Evolutionary conservation across 306 rosid genomes (phyloP), one percentile per base, ranked within the genome.

Genomic region (Pterocarpus santalinus): DNA sequence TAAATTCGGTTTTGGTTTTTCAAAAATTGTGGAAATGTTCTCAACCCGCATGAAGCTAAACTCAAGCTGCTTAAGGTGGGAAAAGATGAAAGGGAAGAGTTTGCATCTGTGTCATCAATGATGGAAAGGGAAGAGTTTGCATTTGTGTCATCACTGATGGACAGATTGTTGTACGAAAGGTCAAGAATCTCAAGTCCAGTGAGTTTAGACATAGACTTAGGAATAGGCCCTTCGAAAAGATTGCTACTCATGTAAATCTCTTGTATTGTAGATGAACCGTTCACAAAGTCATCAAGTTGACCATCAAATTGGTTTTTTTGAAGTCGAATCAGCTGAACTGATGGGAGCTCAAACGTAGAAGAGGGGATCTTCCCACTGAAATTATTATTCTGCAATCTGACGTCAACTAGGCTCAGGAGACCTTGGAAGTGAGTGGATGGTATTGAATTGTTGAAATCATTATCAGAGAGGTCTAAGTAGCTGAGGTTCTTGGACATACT

Each of bases 31-130:
- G 89, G 90, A 7, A 89, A 64, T 2, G 0, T 58, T 30, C 9
- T 16, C 44, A 89, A 36, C 0, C 32, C 63, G 5, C 87, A 41
- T n/a, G 89, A 78, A 15, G 72, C 89, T 8, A 85, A 58, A 3
- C 72, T 69, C 11, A 87, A 65, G 15, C 70, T 69, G 5, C 0
- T 3, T 6, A 83, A n/a, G 0, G 47, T 1, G 0, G 80, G 57
- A 69, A 69, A 22, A 22, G n/a, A n/a, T n/a, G n/a, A n/a, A n/a
- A n/a, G n/a, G n/a, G n/a, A 30, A 5, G 28, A 22, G 28, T 22
- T 1, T 22, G 0, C 28, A 22, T 1, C 1, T 22, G 28, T 22
- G 0, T 22, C 28, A 22, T 22, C 28, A 22, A 22, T 22, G 0
- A 22, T 22, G 28, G 28, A 47, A n/a, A n/a, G n/a, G n/a, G n/a